These are phyloP conservation scores for Phytophthora pistaciae DNA, from an alignment of 352 stramenopile species.

Conservation along the genomic window DNA sequence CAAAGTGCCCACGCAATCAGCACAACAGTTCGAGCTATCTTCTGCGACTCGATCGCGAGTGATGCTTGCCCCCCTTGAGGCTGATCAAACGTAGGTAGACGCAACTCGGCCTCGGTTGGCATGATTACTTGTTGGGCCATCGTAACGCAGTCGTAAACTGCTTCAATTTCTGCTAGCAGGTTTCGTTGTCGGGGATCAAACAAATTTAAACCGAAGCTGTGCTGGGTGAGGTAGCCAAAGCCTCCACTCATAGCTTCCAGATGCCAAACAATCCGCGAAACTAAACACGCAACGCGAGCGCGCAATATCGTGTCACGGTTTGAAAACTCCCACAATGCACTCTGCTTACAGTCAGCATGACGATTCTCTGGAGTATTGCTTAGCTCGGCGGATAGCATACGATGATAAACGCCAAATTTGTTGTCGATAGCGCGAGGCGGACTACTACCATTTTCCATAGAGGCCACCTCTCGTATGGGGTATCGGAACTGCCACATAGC, in stretches of 20 bases:
- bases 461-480: conserved; percentile 13
- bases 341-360: not conserved
- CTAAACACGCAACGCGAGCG: conserved; percentile 22
- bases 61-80: not conserved
- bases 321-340: conserved; percentile 20
- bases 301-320: conserved; percentile 9
- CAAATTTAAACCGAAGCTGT: conserved; percentile 13
- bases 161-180: conserved; percentile 1
- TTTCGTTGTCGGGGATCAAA: conserved; percentile 6
- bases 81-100: conserved; percentile 6
- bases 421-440: not conserved
- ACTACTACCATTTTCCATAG: not conserved
- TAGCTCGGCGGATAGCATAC: conserved; percentile 1
- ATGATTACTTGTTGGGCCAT: conserved; percentile 7
- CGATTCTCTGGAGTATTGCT: not conserved
- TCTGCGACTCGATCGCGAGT: conserved; percentile 18
- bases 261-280: conserved; percentile 30
- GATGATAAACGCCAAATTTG: conserved; percentile 10
- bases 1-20: conserved; percentile 49
- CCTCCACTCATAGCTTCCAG: conserved; percentile 9
- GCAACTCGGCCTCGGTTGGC: not conserved
- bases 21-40: conserved; percentile 41
- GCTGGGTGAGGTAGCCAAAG: conserved; percentile 2
- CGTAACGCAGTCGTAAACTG: conserved; percentile 13
- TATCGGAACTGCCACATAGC: conserved; percentile 32